Base-by-base conservation (phyloP, 169 alveolate genomes). In the Amoebophrya sp. region DNA sequence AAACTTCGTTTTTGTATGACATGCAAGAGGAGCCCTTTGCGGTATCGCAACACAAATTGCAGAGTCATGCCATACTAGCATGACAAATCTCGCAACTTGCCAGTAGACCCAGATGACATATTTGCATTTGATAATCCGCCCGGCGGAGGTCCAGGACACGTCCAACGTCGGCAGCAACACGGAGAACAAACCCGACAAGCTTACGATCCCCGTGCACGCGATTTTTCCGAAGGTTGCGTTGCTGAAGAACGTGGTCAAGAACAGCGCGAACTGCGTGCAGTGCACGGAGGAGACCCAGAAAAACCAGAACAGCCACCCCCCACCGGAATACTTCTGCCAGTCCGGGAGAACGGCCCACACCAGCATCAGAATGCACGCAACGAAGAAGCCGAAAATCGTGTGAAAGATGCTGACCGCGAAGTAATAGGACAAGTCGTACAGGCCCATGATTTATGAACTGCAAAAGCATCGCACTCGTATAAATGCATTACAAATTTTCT, bases 171-270 rank as follows among this genome's bases (percentile, higher is more conserved):
- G 83, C 83, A 66, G 29, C 35, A 66, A 12, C 35, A 3, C 18
- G 83, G 32, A 2, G 83, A 66, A 66, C 83, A 66, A 25, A 25
- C 35, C 35, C 35, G 83, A 25, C 32, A 66, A 1, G 35, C 83
- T 66, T 3, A 66, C 83, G 35, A 66, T 25, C 32, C 83, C 83
- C 83, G 18, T 66, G 35, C 83, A 66, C 7, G 83, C 83, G 83
- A 66, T 66, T 25, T 66, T 66, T 66, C 83, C 83, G 83, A 66
- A 66, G 83, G 83, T 66, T 25, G 35, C 35, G 83, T 66, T 66
- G 83, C 18, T 66, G 83, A 66, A 66, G 83, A 66, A 66, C 32
- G 38, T 12, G 7, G 35, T 25, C 83, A 66, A 25, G 18, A 66
- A 66, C 83, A 66, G 83, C 35, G 83, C 83, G 32, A 66, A 25